Conservation (phyloP, 305 asterid genomes). For the Fraxinus albicans region DNA sequence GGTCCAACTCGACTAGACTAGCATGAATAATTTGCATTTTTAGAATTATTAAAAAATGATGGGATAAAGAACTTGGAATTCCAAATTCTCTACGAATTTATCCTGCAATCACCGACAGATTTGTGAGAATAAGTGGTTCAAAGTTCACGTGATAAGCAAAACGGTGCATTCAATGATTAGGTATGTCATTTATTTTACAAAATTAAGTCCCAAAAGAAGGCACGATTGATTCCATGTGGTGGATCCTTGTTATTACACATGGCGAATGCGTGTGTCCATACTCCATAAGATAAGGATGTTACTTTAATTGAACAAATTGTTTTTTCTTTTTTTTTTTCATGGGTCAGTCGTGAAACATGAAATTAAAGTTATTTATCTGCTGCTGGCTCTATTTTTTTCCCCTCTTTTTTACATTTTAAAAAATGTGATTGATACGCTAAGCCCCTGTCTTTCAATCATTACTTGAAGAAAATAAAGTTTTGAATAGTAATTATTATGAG, state of each 20-base stretch:
- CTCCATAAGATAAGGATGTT: neutral
- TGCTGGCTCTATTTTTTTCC: neutral
- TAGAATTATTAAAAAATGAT: neutral
- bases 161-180: neutral
- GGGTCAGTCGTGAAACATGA: neutral
- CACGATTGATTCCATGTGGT: neutral
- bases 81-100: neutral
- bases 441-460: too few relatives aligned
- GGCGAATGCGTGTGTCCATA: neutral
- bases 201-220: neutral
- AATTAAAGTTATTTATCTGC: neutral
- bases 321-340: neutral
- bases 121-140: neutral
- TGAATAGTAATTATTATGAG: neutral
- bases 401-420: neutral
- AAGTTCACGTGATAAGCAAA: neutral
- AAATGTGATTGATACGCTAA: neutral
- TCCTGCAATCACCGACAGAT: neutral
- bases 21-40: neutral
- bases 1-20: neutral
- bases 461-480: too few relatives aligned
- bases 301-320: too few relatives aligned
- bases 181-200: neutral
- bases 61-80: neutral
- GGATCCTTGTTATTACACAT: neutral